Evolutionary conservation across 352 stramenopile species (phyloP).

Genomic region (Phytophthora nicotianae): DNA sequence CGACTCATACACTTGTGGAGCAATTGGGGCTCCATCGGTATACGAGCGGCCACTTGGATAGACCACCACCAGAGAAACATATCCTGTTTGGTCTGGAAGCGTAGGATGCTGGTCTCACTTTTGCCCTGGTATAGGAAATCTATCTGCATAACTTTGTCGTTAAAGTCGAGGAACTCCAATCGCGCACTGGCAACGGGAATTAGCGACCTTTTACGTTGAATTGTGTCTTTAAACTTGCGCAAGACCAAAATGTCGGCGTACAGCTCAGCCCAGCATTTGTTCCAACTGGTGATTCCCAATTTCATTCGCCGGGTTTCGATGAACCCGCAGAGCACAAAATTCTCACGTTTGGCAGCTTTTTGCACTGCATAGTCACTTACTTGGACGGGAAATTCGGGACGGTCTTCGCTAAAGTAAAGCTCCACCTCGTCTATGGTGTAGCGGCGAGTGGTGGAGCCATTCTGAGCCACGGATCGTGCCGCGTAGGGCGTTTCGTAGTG

Average conservation of each 20-base stretch:
- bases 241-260: slow-evolving; percentile 73
- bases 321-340: slow-evolving; percentile 56
- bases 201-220: slow-evolving; percentile 60
- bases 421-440: slow-evolving; percentile 72
- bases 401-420: slow-evolving; percentile 67
- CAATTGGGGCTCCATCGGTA: slow-evolving; percentile 48
- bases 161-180: slow-evolving; percentile 58
- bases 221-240: slow-evolving; percentile 57
- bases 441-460: slow-evolving; percentile 48
- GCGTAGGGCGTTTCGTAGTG: slow-evolving; percentile 52
- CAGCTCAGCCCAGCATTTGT: slow-evolving; percentile 69
- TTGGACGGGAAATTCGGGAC: slow-evolving; percentile 34
- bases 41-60: slow-evolving; percentile 62
- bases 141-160: slow-evolving; percentile 56
- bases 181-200: slow-evolving; percentile 53
- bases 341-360: slow-evolving; percentile 53
- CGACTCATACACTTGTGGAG: slow-evolving; percentile 58
- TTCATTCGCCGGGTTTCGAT: slow-evolving; percentile 52
- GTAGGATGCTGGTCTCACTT: slow-evolving; percentile 43
- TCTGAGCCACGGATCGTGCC: slow-evolving; percentile 46
- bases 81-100: slow-evolving; percentile 58
- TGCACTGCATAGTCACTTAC: slow-evolving; percentile 50
- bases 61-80: slow-evolving; percentile 84
- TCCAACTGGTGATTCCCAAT: slow-evolving; percentile 53
- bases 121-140: slow-evolving; percentile 65